Evolutionary conservation across 2,329 filamentous ascomycete species (phyloP), one percentile per base, ranked within the genome.

Genomic region (Colletotrichum gloeosporioides): DNA sequence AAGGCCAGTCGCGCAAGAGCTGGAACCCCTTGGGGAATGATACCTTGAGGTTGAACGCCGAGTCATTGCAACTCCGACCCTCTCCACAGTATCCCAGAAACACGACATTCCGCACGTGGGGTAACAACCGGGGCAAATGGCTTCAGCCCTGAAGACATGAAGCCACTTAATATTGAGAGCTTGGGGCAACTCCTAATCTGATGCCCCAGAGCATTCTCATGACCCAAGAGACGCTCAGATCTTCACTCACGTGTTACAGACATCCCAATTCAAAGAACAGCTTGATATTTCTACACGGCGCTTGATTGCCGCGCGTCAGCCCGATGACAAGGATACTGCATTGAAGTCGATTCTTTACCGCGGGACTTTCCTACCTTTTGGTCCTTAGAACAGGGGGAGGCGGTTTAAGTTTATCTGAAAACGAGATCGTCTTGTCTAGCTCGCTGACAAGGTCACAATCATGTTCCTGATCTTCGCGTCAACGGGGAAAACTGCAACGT

Each of bases 261-360:
- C 0, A 22, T 49, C 4, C 18, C 9, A 7, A 1, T 22, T 49
- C 44, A 49, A 7, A n/a, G 44, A 4, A 12, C 18, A 22, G 44
- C 44, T 49, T 49, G 9, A 49, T n/a, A n/a, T 49, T 1, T 49
- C 18, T 22, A 4, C 18, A n/a, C 3, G 44, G 44, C 39, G 39
- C 39, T 44, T 44, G 39, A 39, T 5, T 4, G 36, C 36, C 15
- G 36, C 36, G 36, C 36, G 15, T 18, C 4, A 5, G 36, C 18
- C 10, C 1, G 44, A 49, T 22, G 18, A 49, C 18, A 0, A 49
- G 4, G 18, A n/a, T 10, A 3, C 0, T 4, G 0, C 44, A 49
- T 18, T 12, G 9, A 49, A 49, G 44, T 49, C 44, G 9, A 49
- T n/a, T 3, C 18, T 3, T 6, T 7, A 7, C 9, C 39, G 39